Evolutionary conservation across 176 grass and related monocot genomes (phyloP).

Genomic region (Eleusine coracana): DNA sequence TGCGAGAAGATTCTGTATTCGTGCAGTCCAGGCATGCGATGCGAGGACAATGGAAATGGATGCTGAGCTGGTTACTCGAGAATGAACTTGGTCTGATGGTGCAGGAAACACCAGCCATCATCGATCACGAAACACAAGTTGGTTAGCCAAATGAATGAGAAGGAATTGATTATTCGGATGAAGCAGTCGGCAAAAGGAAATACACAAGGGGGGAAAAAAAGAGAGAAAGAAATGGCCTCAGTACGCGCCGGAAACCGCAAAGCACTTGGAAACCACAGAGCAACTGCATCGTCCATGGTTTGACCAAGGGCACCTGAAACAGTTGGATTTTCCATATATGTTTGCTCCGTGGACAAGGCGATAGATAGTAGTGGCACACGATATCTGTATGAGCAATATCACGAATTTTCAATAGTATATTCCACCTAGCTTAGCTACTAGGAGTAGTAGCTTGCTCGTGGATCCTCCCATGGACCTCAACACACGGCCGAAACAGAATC

Average conservation of each 20-base stretch:
- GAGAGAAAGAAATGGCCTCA: neutral
- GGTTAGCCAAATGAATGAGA: no score
- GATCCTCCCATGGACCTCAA: constrained; percentile 28
- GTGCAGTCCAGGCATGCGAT: neutral
- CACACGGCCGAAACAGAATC: neutral
- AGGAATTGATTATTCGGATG: no score
- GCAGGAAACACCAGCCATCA: neutral
- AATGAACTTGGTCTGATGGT: neutral
- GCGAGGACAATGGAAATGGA: constrained; percentile 19
- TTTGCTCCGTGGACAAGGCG: neutral
- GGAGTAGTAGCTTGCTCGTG: neutral
- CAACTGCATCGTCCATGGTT: neutral
- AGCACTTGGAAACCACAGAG: neutral
- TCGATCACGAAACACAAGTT: neutral
- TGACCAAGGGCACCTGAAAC: constrained; percentile 47
- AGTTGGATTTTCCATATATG: neutral
- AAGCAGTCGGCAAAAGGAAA: neutral
- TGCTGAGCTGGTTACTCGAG: neutral
- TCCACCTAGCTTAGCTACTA: neutral
- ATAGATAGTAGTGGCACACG: constrained; percentile 7
- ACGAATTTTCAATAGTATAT: neutral
- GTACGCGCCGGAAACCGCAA: neutral
- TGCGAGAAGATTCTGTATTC: constrained; percentile 5
- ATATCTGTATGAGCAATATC: neutral
- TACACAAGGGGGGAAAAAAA: neutral